These are phyloP conservation scores for Mortierella sp. DNA, from an alignment of 371 early-diverging fungal species.

Conservation along the genomic window DNA sequence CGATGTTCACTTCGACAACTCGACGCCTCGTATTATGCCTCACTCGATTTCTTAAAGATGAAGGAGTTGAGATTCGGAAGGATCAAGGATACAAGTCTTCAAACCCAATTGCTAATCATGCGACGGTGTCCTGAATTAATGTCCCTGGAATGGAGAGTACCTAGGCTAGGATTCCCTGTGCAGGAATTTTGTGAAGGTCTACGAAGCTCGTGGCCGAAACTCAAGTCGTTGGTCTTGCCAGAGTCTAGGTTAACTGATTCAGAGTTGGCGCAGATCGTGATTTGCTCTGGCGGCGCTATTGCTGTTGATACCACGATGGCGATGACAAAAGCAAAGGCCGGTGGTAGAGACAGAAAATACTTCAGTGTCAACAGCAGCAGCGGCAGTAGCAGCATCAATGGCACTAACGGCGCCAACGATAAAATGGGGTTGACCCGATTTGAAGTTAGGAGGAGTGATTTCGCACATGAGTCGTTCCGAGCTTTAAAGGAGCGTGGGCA, in stretches of 20 bases:
- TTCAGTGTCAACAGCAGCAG: background rate
- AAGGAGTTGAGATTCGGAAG: conserved; percentile 23
- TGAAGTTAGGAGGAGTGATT: conserved; percentile 34
- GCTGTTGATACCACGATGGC: background rate
- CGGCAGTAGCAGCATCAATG: background rate
- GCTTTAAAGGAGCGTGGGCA: conserved; percentile 19
- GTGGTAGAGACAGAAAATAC: too few species aligned
- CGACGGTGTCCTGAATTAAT: conserved; percentile 30
- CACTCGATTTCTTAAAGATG: conserved; percentile 23
- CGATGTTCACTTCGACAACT: conserved; percentile 27
- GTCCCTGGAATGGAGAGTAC: conserved; percentile 33
- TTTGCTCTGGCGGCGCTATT: background rate
- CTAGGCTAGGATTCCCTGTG: conserved; percentile 35
- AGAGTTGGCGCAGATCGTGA: conserved; percentile 23
- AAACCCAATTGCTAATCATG: conserved; percentile 25
- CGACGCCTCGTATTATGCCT: conserved; percentile 8
- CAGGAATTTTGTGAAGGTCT: conserved; percentile 33
- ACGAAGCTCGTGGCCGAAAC: conserved; percentile 18
- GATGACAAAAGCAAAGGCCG: background rate
- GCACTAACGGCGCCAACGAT: background rate
- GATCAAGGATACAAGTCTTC: conserved; percentile 18
- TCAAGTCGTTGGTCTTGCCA: conserved; percentile 18
- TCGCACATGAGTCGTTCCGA: conserved; percentile 12
- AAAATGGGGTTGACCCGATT: conserved; percentile 7
- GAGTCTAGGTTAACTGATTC: conserved; percentile 30